These are phyloP conservation scores for Pulveroboletus sp. DNA, from an alignment of 768 basidiomycete genomes.

Conservation along the genomic window DNA sequence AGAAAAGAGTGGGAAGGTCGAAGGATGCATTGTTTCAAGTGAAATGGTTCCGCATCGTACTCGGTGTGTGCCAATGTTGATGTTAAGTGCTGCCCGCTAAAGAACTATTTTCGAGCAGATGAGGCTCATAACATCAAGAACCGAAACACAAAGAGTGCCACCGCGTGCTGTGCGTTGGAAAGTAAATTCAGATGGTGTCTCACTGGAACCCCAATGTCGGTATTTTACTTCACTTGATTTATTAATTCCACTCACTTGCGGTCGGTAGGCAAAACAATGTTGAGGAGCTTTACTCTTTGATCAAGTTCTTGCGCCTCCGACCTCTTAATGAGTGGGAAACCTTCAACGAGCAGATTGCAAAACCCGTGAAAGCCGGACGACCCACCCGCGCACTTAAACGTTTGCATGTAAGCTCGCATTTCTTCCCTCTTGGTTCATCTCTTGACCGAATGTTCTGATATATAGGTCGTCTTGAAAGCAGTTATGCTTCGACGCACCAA, in stretches of 20 bases:
- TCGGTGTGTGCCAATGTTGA: slow-evolving; percentile 54
- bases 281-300: slow-evolving; percentile 83
- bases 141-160: slow-evolving; percentile 68
- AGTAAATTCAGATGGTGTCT: slow-evolving; percentile 85
- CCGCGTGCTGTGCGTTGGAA: slow-evolving; percentile 75
- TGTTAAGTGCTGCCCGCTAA: not conserved
- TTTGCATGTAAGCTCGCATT: slow-evolving; percentile 54
- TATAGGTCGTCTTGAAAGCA: slow-evolving; percentile 72
- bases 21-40: slow-evolving; percentile 72
- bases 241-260: not conserved
- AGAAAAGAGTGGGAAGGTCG: slow-evolving; percentile 43
- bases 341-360: slow-evolving; percentile 77
- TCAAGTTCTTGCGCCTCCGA: slow-evolving; percentile 83
- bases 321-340: slow-evolving; percentile 77
- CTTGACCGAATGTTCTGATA: not conserved
- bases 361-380: slow-evolving; percentile 71
- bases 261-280: slow-evolving; percentile 78
- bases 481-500: slow-evolving; percentile 92
- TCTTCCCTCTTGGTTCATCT: not conserved
- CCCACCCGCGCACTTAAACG: slow-evolving; percentile 76
- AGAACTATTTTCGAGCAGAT: slow-evolving; percentile 42
- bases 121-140: slow-evolving; percentile 97
- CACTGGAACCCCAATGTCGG: slow-evolving; percentile 78
- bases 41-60: slow-evolving; percentile 82
- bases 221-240: not conserved